phyloP scores from a whole-genome alignment of 768 basidiomycete genomes.

The Austroboletus eburneus region DNA sequence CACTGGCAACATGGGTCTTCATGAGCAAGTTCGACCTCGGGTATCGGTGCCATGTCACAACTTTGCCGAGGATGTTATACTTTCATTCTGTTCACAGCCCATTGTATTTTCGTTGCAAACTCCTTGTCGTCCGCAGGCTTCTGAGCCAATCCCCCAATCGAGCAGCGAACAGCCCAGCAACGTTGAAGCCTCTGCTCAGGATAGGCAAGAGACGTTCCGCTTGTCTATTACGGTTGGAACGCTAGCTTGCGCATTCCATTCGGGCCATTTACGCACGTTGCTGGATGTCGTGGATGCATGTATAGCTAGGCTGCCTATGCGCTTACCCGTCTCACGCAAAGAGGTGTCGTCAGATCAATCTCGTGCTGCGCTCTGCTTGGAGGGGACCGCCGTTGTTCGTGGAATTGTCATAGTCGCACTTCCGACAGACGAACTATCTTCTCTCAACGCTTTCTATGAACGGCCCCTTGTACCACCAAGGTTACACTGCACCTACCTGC shows the following conservation, averaged over 20 bases:
- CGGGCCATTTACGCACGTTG: conserved; percentile 53
- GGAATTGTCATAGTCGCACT: conserved; percentile 49
- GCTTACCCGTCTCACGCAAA: conserved; percentile 11
- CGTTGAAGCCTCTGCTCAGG: conserved; percentile 4
- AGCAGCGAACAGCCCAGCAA: conserved; percentile 3
- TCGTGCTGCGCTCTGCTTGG: conserved; percentile 30
- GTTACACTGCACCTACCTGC: conserved; percentile 47
- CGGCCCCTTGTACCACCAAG: conserved; percentile 57
- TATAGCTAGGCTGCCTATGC: conserved; percentile 20
- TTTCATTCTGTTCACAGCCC: conserved; percentile 63
- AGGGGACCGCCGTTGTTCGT: conserved; percentile 35
- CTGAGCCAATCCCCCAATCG: conserved; percentile 2
- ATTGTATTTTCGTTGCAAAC: conserved; percentile 54
- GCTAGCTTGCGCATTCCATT: conserved; percentile 52
- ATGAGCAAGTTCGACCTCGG: conserved; percentile 3
- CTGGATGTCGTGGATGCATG: conserved; percentile 38
- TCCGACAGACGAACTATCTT: conserved; percentile 11
- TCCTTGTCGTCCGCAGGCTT: conserved; percentile 28
- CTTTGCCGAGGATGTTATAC: conserved; percentile 40
- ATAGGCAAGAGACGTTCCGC: conserved; percentile 32
- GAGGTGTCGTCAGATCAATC: conserved; percentile 12
- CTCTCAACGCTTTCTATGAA: conserved; percentile 44
- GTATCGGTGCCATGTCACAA: conserved; percentile 9
- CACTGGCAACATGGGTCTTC: background rate
- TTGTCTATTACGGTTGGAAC: conserved; percentile 45